Percentiles rank a stretch among this genome's conserved stretches.
These are phyloP conservation scores for Barbarea vulgaris DNA, from an alignment of 345 rosid genomes.

Conservation along the genomic window DNA sequence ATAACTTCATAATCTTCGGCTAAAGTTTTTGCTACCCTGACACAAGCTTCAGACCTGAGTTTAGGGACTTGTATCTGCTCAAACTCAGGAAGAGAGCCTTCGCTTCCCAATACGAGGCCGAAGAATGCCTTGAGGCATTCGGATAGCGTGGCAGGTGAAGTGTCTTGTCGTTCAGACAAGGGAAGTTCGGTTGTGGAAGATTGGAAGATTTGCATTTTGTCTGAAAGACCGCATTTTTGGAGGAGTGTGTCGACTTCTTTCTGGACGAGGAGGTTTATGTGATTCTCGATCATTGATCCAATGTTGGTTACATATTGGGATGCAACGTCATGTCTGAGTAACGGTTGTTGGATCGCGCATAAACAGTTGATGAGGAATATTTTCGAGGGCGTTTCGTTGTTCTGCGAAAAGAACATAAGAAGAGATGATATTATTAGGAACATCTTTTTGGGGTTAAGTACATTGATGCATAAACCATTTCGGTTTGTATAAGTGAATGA, in stretches of 20 bases:
- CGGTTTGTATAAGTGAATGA: too few relatives aligned
- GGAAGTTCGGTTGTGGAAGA: conserved; percentile 44
- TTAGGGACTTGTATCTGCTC: conserved; percentile 95
- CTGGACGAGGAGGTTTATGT: conserved; percentile 61
- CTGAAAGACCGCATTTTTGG: conserved; percentile 64
- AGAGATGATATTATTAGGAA: background rate
- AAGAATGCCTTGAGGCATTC: conserved; percentile 86
- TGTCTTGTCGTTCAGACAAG: conserved; percentile 66
- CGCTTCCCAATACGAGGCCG: conserved; percentile 83
- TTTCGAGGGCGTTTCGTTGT: conserved; percentile 76
- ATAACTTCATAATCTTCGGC: conserved; percentile 83
- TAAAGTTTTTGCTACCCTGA: conserved; percentile 69
- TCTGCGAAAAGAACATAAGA: conserved; percentile 49
- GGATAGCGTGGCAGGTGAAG: conserved; percentile 61
- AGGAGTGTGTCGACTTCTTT: conserved; percentile 89
- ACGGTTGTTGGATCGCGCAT: conserved; percentile 85
- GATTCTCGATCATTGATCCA: conserved; percentile 71
- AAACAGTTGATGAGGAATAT: conserved; percentile 94
- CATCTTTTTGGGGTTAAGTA: background rate
- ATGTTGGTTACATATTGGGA: conserved; percentile 71
- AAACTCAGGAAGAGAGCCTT: conserved; percentile 82
- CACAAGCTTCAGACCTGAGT: conserved; percentile 78
- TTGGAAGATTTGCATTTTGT: conserved; percentile 67
- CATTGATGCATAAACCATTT: background rate
- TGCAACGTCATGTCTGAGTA: conserved; percentile 70